Evolutionary conservation across 2,329 filamentous ascomycete genomes (phyloP).

Genomic region (Ascochyta pisi): DNA sequence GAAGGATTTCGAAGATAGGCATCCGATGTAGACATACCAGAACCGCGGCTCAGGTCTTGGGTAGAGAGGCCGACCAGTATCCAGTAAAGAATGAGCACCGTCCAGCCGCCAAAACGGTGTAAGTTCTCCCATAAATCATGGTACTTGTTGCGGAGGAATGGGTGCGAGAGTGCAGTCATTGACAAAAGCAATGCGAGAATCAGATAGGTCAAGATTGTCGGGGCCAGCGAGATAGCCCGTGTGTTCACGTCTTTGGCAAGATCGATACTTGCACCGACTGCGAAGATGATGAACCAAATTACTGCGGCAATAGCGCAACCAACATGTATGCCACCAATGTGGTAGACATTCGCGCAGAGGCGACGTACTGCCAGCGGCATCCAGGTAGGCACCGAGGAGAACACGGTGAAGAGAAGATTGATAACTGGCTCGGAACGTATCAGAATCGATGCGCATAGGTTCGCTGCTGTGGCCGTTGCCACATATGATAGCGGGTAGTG

Average conservation of each 20-base stretch:
- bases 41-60: constrained; percentile 30
- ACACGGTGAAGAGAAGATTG: constrained; percentile 45
- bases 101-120: constrained; percentile 50
- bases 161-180: constrained; percentile 42
- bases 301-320: constrained; percentile 45
- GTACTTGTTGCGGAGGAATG: constrained; percentile 39
- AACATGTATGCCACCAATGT: constrained; percentile 49
- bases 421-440: constrained; percentile 49
- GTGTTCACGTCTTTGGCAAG: constrained; percentile 31
- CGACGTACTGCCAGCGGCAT: constrained; percentile 42
- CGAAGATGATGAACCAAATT: constrained; percentile 56
- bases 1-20: constrained; percentile 36
- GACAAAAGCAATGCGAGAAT: constrained; percentile 38
- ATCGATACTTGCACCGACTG: constrained; percentile 44
- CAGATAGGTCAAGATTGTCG: constrained; percentile 42
- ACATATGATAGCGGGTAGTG: constrained; percentile 35
- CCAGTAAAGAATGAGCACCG: constrained; percentile 47
- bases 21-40: constrained; percentile 43
- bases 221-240: constrained; percentile 31
- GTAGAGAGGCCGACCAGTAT: constrained; percentile 36
- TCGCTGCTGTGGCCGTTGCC: constrained; percentile 48
- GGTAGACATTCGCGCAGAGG: constrained; percentile 44
- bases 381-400: constrained; percentile 43
- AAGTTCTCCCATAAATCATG: constrained; percentile 47
- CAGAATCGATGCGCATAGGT: constrained; percentile 43